Evolutionary conservation across 805 yeast genomes (phyloP), one percentile per base, ranked within the genome.

Genomic region (Diddensiella caesifluorescens): DNA sequence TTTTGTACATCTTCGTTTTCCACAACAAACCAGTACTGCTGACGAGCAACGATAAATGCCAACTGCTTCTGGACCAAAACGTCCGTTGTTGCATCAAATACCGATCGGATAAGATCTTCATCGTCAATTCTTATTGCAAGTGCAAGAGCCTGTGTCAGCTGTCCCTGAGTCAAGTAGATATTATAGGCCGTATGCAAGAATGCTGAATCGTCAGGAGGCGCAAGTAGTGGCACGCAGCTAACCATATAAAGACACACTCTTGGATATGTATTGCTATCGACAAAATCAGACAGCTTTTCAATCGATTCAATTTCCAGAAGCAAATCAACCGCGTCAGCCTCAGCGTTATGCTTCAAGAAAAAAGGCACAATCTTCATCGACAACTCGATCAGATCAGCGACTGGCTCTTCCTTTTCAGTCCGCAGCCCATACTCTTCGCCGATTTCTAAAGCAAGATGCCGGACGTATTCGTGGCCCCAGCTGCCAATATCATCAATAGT

Each of bases 381-480:
- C 51, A 92, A 71, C 35, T 74, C 70, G 41, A 83, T 64, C 49
- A 92, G 69, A 31, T 73, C 69, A 5, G 55, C 55, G 10, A 57
- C 59, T 21, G 45, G 42, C 35, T 49, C 53, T 25, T 52, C 59
- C 15, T 52, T 52, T 23, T 54, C 57, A 21, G 49, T 33, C 28
- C 53, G 49, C 32, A 45, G 56, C 21, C 58, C 64, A 62, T 79
- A 84, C 41, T 83, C 84, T 58, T 83, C 90, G 46, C 98, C 97
- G 54, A 92, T 86, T 65, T 92, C 97, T 47, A 92, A 69, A 2
- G 98, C 95, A 56, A 92, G 72, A 66, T 92, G 97, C 60, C 98
- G 88, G 56, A 90, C 78, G 62, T 92, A 92, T 65, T 92, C 99
- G 62, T 92, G 97, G 34, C 98, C 99, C 99, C 98, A 92, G 55